Conservation (phyloP, 768 basidiomycete species). For the Tephrocybe sp. region DNA sequence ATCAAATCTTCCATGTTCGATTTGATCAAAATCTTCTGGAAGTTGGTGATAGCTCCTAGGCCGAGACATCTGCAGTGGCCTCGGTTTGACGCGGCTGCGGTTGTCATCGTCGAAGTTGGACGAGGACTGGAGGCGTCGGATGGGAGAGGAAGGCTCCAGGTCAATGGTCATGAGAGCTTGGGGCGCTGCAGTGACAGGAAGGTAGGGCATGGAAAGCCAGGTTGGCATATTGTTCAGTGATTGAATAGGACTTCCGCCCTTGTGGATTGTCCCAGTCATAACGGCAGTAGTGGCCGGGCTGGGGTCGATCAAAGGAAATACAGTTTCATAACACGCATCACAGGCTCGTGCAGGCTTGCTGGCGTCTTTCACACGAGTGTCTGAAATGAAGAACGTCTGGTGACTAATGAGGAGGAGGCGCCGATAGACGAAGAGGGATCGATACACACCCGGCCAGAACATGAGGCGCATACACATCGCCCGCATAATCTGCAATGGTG, state of each 20-base stretch:
- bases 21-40: constrained; percentile 56
- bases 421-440: neutral
- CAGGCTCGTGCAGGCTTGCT: constrained; percentile 75
- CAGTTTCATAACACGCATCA: constrained; percentile 81
- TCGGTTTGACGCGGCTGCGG: constrained; percentile 25
- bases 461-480: constrained; percentile 78
- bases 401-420: neutral
- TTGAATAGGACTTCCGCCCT: constrained; percentile 33
- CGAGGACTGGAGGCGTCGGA: constrained; percentile 12
- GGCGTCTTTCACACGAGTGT: constrained; percentile 41
- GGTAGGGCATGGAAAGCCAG: constrained; percentile 56
- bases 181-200: constrained; percentile 35
- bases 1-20: constrained; percentile 19
- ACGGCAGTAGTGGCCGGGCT: constrained; percentile 15
- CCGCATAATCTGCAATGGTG: constrained; percentile 90
- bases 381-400: constrained; percentile 85
- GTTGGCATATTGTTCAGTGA: constrained; percentile 52
- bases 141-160: constrained; percentile 16
- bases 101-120: constrained; percentile 15
- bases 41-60: constrained; percentile 68
- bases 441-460: constrained; percentile 70
- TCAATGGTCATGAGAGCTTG: constrained; percentile 51
- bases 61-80: constrained; percentile 34
- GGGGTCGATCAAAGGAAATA: constrained; percentile 65
- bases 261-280: constrained; percentile 7